Base-by-base conservation (phyloP, 257 asterid species). In the Gardenia jasminoides region DNA sequence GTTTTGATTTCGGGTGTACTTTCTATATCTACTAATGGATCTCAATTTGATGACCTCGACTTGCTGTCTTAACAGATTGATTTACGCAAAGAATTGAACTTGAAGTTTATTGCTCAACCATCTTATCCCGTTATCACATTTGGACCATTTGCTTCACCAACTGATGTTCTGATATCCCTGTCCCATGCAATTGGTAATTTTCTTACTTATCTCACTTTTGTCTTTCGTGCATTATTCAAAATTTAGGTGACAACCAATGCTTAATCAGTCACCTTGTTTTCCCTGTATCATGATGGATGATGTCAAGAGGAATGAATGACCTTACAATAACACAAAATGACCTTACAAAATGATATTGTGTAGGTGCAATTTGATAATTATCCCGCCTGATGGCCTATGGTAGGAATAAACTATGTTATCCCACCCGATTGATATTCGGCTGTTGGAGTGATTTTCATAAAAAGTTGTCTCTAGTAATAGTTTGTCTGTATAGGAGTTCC, bases 101-200 rank as follows among this genome's bases (percentile, higher is more conserved):
- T 95, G 76, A 91, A 85, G 92, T 77, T 93, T 76, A 82, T 89
- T 78, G 87, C 97, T 76, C 83, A 87, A 70, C 73, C 84, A 41
- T 84, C 96, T 39, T 93, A 85, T 89, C 97, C 97, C 54, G 81
- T 95, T 68, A 90, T 93, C 84, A 92, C 92, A 71, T 93, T 93
- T 83, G 98, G 99, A 50, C 97, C 98, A 81, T 92, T 95, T 88
- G 86, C 92, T 87, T 95, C 96, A 44, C 97, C 98, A 83, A 76
- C 85, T 75, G 96, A 95, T 80, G 98, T 93, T 86, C 93, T 95
- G 43, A 83, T 82, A 79, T 89, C 94, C 77, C 86, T 93, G 68
- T 84, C 98, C 76, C 88, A 83, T 72, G 99, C 97, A 73, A 88
- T 85, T 79, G 99, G 99, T 95, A 93, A 86, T 82, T 73, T 68